A percentile compares a stretch with the other conserved stretches of the same genome.
phyloP scores from a whole-genome alignment of 1,284 basidiomycete species.

The Exobasidium cylindrosporum region DNA sequence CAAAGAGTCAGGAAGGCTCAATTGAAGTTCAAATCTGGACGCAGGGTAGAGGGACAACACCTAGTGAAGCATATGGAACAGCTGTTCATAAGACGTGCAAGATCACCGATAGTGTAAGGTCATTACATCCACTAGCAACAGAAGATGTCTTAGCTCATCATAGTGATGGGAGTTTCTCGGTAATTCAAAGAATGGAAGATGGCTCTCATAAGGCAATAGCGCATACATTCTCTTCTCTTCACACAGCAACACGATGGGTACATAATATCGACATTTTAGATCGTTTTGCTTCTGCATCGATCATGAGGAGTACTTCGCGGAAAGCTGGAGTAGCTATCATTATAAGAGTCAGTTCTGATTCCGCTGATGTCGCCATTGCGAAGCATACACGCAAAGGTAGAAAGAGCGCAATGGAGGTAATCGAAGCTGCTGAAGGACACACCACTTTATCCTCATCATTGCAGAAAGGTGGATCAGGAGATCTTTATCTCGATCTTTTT shows the following conservation, averaged over 20 bases:
- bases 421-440: constrained; percentile 9
- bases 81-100: not conserved
- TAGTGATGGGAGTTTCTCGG: constrained; percentile 4
- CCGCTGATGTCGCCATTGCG: not conserved
- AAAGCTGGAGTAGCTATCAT: not conserved
- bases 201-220: not conserved
- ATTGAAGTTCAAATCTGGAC: not conserved
- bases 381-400: not conserved
- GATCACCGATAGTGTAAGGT: not conserved
- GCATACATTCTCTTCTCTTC: not conserved
- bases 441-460: not conserved
- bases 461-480: not conserved
- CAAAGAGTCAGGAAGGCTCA: not conserved
- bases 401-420: constrained; percentile 9
- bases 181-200: not conserved
- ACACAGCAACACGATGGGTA: not conserved
- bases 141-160: constrained; percentile 2
- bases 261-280: constrained; percentile 1
- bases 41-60: not conserved
- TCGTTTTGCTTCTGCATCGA: not conserved
- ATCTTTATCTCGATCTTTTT: not conserved
- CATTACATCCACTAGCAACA: constrained; percentile 1
- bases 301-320: not conserved
- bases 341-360: not conserved
- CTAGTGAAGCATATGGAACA: not conserved